phyloP scores from a whole-genome alignment of 495 filamentous ascomycete genomes.

The Stereocaulon alpinum region DNA sequence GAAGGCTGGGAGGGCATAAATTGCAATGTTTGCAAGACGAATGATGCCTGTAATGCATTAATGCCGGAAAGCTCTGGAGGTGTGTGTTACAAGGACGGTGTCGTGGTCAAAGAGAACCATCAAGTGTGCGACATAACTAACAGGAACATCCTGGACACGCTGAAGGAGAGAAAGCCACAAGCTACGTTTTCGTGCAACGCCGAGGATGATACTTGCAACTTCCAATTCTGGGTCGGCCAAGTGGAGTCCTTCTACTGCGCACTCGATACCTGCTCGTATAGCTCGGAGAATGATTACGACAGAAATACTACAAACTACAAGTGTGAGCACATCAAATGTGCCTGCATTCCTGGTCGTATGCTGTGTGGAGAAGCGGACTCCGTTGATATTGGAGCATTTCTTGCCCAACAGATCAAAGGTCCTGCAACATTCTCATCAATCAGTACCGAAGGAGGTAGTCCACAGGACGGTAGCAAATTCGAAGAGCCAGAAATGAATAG shows the following conservation, averaged over 20 bases:
- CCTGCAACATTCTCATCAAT: constrained; percentile 72
- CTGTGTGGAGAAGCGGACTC: constrained; percentile 86
- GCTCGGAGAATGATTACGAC: constrained; percentile 51
- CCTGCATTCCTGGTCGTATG: constrained; percentile 83
- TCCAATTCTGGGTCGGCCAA: constrained; percentile 96
- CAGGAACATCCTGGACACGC: constrained; percentile 74
- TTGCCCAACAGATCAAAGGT: constrained; percentile 67
- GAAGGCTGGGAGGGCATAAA: constrained; percentile 98
- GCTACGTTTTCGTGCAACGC: constrained; percentile 86
- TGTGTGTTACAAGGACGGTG: constrained; percentile 83
- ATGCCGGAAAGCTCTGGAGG: constrained; percentile 70
- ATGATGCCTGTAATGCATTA: constrained; percentile 73
- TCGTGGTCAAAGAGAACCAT: constrained; percentile 86
- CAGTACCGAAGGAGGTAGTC: constrained; percentile 48
- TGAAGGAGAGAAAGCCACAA: constrained; percentile 75
- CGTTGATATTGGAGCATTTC: constrained; percentile 83
- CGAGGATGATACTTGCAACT: constrained; percentile 67
- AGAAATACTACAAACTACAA: constrained; percentile 75
- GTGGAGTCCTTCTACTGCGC: constrained; percentile 93
- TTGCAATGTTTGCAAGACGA: constrained; percentile 85
- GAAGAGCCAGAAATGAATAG: constrained; percentile 84
- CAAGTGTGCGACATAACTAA: constrained; percentile 99
- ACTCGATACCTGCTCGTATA: constrained; percentile 69
- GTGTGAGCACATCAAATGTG: constrained; percentile 74
- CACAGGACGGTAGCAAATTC: constrained; percentile 62